These are phyloP conservation scores for Schoenoplectus triqueter DNA, from an alignment of 202 grass and related monocot species.

Conservation along the genomic window DNA sequence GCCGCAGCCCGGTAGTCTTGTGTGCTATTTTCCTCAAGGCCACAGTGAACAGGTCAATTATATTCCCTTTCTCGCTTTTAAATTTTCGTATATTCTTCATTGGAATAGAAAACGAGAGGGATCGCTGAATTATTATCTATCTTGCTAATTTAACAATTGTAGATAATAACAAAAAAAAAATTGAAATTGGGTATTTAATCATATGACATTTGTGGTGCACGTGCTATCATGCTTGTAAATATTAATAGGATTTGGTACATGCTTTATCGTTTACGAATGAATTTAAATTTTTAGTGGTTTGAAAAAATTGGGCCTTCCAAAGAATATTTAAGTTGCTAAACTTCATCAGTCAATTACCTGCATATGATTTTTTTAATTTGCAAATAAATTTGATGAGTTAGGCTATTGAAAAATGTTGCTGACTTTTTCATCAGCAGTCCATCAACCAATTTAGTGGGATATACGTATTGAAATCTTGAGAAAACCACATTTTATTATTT, in stretches of 20 bases:
- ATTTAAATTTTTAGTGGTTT: neutral
- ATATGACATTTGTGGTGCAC: neutral
- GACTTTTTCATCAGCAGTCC: neutral
- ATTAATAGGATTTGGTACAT: neutral
- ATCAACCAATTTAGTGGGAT: neutral
- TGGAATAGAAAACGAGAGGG: neutral
- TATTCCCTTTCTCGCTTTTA: constrained; percentile 10
- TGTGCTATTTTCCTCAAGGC: constrained; percentile 96
- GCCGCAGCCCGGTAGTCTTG: constrained; percentile 82
- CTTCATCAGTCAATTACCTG: neutral
- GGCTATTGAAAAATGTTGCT: neutral
- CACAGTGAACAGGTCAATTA: constrained; percentile 88
- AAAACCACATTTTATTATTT: neutral
- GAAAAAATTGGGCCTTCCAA: neutral
- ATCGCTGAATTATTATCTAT: neutral
- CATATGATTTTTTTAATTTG: neutral
- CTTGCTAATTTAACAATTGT: neutral
- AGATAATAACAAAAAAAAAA: neutral
- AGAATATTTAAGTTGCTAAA: neutral
- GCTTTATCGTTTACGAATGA: neutral
- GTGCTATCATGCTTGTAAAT: neutral
- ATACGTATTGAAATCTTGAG: neutral
- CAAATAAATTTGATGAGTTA: neutral
- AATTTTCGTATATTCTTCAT: neutral
- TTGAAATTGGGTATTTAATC: neutral